phyloP scores from a whole-genome alignment of 2,329 filamentous ascomycete genomes.

The Beauveria sp. region DNA sequence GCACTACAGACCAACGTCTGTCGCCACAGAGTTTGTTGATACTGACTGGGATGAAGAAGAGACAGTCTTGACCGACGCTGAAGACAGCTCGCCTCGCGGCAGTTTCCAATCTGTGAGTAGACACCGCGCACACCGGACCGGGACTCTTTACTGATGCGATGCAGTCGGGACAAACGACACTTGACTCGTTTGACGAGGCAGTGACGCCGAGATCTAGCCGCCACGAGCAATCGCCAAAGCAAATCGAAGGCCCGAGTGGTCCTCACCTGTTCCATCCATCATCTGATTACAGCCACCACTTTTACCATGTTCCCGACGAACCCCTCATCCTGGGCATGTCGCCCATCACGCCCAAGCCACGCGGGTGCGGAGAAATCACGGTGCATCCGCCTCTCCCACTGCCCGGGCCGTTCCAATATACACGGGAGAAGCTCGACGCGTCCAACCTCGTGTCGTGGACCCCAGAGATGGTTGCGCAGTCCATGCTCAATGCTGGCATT shows the following conservation, averaged over 20 bases:
- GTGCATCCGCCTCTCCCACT: slow-evolving; percentile 20
- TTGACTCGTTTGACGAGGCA: slow-evolving; percentile 80
- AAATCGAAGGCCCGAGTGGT: slow-evolving; percentile 72
- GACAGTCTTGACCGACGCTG: slow-evolving; percentile 47
- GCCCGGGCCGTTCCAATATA: slow-evolving; percentile 50
- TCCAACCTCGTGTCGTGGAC: slow-evolving; percentile 58
- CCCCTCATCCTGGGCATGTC: slow-evolving; percentile 59
- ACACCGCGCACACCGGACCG: neutral
- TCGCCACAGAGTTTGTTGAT: slow-evolving; percentile 71
- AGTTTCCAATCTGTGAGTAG: slow-evolving; percentile 65
- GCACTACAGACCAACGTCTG: slow-evolving; percentile 53
- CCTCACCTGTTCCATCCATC: slow-evolving; percentile 80
- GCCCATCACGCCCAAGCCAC: slow-evolving; percentile 60
- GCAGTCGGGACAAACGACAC: slow-evolving; percentile 48
- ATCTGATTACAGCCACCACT: slow-evolving; percentile 25
- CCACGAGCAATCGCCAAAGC: slow-evolving; percentile 52
- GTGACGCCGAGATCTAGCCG: slow-evolving; percentile 65
- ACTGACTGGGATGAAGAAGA: slow-evolving; percentile 65
- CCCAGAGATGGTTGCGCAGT: slow-evolving; percentile 70
- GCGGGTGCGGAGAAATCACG: slow-evolving; percentile 22
- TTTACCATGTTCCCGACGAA: slow-evolving; percentile 30
- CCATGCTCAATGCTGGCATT: slow-evolving; percentile 79
- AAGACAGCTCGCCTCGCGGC: slow-evolving; percentile 58
- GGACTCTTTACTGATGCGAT: slow-evolving; percentile 12
- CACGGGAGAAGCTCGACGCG: slow-evolving; percentile 49